phyloP scores from a whole-genome alignment of 257 asterid species.

The Petunia axillaris region DNA sequence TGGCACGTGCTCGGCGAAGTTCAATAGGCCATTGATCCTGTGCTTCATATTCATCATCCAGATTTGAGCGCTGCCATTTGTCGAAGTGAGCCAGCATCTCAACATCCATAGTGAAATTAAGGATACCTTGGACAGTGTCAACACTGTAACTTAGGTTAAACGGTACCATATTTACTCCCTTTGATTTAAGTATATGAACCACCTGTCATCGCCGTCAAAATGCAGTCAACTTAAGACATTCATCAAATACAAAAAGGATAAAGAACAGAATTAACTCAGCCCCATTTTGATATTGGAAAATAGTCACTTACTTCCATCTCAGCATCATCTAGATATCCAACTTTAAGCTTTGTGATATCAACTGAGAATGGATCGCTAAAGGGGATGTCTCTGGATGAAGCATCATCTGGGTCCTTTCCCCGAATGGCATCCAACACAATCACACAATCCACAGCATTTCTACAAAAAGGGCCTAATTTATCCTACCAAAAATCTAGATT shows the following conservation, averaged over 20 bases:
- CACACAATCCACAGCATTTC: conserved; percentile 83
- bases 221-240: conserved; percentile 24
- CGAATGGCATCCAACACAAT: conserved; percentile 68
- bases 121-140: conserved; percentile 84
- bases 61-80: conserved; percentile 82
- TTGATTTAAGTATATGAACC: conserved; percentile 63
- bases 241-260: conserved; percentile 16
- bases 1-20: conserved; percentile 85
- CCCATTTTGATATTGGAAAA: conserved; percentile 1
- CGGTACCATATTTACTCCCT: conserved; percentile 82
- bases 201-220: conserved; percentile 45
- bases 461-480: conserved; percentile 91
- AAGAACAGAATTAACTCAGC: conserved; percentile 3
- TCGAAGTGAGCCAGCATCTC: conserved; percentile 96
- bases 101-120: conserved; percentile 92
- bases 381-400: conserved; percentile 71
- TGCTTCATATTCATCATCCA: conserved; percentile 87
- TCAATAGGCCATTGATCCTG: conserved; percentile 98
- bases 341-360: conserved; percentile 67
- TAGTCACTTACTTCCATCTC: conserved; percentile 73
- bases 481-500: conserved; percentile 52
- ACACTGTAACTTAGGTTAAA: conserved; percentile 83
- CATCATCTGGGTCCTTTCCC: conserved; percentile 84
- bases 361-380: conserved; percentile 72
- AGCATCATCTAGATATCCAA: conserved; percentile 93